Evolutionary conservation across 352 stramenopile genomes (phyloP), one percentile per base, ranked within the genome.

Genomic region (Phytophthora citricola): DNA sequence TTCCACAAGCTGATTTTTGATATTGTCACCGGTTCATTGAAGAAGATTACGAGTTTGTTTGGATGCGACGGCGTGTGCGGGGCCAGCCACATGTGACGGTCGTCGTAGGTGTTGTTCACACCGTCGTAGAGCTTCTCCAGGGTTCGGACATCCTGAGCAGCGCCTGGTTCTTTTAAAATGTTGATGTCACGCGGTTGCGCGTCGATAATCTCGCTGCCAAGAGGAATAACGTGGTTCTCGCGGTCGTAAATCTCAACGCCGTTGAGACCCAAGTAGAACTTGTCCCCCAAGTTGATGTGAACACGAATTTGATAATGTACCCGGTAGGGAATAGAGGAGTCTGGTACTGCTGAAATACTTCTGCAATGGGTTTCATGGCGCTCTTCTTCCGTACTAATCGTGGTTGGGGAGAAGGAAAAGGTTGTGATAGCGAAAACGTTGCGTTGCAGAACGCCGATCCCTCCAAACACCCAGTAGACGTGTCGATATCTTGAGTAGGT

Each of bases 241-340:
- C 62, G 74, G 64, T 93, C 81, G 51, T 77, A 94, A 22, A 96
- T 56, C 75, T 96, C 89, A 4, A 95, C 54, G 2, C 79, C 82
- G 58, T 96, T 93, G 15, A 96, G 72, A 9, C 89, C 89, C 12
- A 96, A 39, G 62, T 93, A 95, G 55, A 89, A 89, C 36, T 64
- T 66, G 62, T 94, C 89, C 2, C 87, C 83, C 81, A 95, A 1
- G 87, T 92, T 4, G 83, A 89, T 41, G 80, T 50, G 38, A 92
- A 85, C 8, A 92, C 81, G 56, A 93, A 89, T 63, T 97, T 94
- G 73, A 97, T 73, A 31, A 95, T 93, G 76, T 89, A 93, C 4
- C 91, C 87, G 0, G 81, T 89, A 2, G 89, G 90, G 45, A 92
- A 92, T 2, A 96, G 62, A 27, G 85, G 83, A 9, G 90, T 92